Evolutionary conservation across 2,329 filamentous ascomycete species (phyloP), one percentile per base, ranked within the genome.

Genomic region (Lasiodiplodia hormozganensis): DNA sequence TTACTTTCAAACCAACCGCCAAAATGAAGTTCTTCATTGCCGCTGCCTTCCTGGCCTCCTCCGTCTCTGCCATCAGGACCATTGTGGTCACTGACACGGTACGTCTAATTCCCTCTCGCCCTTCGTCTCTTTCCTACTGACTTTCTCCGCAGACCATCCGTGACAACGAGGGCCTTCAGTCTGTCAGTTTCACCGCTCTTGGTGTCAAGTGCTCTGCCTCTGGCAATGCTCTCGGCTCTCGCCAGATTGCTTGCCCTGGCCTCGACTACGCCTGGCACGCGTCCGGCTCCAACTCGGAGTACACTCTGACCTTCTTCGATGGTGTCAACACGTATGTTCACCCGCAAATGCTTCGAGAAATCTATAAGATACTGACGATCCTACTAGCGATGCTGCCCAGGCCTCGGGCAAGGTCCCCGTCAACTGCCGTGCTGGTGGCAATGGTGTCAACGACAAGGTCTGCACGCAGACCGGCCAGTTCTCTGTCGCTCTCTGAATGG

Each of bases 351-450:
- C 3, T 16, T 18, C 5, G 6, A 5, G 40, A 14, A 5, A 7
- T 18, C 5, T 7, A 14, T 7, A 14, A 7, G 6, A 2, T 43
- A 18, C 16, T 43, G 16, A 43, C 14, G 1, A 7, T 18, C n/a
- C 1, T 6, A 43, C 16, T 18, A 43, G 40, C 4, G 40, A 43
- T 18, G 40, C 40, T n/a, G 49, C 47, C 7, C 47, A 51, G 47
- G 47, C 47, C 53, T 34, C 25, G 34, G 56, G 25, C 56, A 60
- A 60, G 57, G 57, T 38, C 36, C 57, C 57, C 18, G 36, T 62
- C 38, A 11, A 40, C 57, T 62, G 57, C 57, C 57, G 10, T 23
- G 57, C 57, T 62, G 57, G 57, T 28, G 57, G 57, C 21, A 40
- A 62, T 34, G 57, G 57, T 43, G 16, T 2, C 31, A 47, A 62